phyloP scores from a whole-genome alignment of 441 rosid genomes.

The Populus tomentosa region DNA sequence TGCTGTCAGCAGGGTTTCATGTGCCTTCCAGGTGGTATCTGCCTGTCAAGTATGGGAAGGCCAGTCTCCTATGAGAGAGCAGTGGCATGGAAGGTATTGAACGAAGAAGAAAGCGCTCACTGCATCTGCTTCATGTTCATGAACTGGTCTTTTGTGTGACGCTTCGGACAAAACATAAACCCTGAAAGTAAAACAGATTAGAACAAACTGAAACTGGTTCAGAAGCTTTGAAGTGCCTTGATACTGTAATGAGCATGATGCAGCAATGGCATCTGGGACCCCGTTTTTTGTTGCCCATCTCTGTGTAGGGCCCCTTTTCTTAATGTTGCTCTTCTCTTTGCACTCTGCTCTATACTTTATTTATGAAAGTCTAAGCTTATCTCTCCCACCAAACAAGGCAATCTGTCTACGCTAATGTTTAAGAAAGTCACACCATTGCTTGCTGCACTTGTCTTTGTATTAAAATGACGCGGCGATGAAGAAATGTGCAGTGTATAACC shows the following conservation, averaged over 20 bases:
- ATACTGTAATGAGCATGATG: conserved; percentile 16
- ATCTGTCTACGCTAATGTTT: not conserved
- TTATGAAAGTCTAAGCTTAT: conserved; percentile 11
- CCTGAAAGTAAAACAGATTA: not conserved
- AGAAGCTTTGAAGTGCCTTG: conserved; percentile 1
- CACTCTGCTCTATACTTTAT: conserved; percentile 21
- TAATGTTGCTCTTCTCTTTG: conserved; percentile 14
- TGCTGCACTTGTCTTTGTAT: not conserved
- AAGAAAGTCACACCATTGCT: not conserved
- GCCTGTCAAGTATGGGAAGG: conserved; percentile 97
- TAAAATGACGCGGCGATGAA: too few relatives aligned
- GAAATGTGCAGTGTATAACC: too few relatives aligned
- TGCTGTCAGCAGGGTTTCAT: conserved; percentile 59
- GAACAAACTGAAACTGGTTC: not conserved
- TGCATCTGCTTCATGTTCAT: conserved; percentile 95
- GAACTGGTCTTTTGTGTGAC: conserved; percentile 93
- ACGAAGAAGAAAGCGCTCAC: conserved; percentile 87
- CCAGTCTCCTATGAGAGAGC: conserved; percentile 93
- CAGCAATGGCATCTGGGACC: conserved; percentile 19
- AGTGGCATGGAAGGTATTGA: conserved; percentile 95
- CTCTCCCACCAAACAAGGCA: not conserved
- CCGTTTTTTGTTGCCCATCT: conserved; percentile 13
- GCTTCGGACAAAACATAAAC: not conserved
- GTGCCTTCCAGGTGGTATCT: conserved; percentile 85
- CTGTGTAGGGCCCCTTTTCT: conserved; percentile 8